A percentile compares a stretch with the other conserved stretches of the same genome.
Conservation (phyloP, 1,284 basidiomycete genomes). For the Thelephora terrestris region DNA sequence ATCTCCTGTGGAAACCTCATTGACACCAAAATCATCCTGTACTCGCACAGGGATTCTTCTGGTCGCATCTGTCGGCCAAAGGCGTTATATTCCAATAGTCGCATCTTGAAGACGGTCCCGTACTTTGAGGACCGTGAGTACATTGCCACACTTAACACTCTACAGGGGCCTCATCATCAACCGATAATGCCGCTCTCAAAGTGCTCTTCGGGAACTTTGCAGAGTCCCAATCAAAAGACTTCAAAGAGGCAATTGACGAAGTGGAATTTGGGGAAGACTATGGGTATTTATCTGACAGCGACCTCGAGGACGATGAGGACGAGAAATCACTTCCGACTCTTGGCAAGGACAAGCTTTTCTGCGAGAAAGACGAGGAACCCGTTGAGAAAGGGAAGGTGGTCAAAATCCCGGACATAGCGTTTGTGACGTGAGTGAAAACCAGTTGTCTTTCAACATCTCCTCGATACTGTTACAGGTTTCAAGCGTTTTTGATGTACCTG, state of each 20-base stretch:
- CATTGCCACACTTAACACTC: neutral
- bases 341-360: too few relatives aligned
- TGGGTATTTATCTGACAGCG: neutral
- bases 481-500: conserved; percentile 14
- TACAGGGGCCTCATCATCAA: neutral
- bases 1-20: too few relatives aligned
- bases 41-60: too few relatives aligned
- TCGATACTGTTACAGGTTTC: conserved; percentile 9
- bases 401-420: neutral
- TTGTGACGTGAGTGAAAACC: neutral
- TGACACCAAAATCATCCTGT: too few relatives aligned
- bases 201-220: too few relatives aligned
- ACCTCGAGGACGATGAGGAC: neutral
- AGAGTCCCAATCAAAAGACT: too few relatives aligned
- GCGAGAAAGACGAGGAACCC: too few relatives aligned
- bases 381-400: neutral
- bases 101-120: neutral
- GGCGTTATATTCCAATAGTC: neutral
- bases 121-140: neutral
- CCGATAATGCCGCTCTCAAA: neutral
- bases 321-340: neutral
- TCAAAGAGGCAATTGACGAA: neutral
- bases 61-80: neutral
- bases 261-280: neutral
- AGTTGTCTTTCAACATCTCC: neutral